Conservation (phyloP, 345 rosid genomes). For the Arabis alpina region DNA sequence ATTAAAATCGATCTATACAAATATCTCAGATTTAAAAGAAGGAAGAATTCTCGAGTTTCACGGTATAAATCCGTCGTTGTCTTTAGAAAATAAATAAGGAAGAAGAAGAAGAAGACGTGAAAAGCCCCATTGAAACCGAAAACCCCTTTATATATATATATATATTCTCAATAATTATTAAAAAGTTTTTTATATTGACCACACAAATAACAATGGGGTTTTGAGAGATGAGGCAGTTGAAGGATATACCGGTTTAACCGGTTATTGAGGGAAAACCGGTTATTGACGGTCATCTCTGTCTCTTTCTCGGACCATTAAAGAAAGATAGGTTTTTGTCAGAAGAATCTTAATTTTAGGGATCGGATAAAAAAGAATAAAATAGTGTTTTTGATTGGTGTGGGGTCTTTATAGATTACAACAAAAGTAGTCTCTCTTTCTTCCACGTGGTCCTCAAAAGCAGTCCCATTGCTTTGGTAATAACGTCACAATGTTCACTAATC, state of each 20-base stretch:
- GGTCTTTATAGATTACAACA: slow-evolving; percentile 16
- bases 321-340: slow-evolving; percentile 38
- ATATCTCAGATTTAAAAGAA: slow-evolving; percentile 25
- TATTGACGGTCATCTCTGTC: slow-evolving; percentile 16
- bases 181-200: slow-evolving; percentile 24
- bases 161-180: slow-evolving; percentile 3
- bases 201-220: slow-evolving; percentile 35
- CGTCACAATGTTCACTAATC: slow-evolving; percentile 32
- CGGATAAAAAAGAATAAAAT: slow-evolving; percentile 31
- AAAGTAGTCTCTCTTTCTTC: slow-evolving; percentile 17
- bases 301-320: slow-evolving; percentile 27
- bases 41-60: background rate
- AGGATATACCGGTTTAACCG: background rate
- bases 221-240: slow-evolving; percentile 35
- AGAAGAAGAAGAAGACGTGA: slow-evolving; percentile 35
- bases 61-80: slow-evolving; percentile 33
- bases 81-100: slow-evolving; percentile 27
- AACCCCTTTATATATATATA: slow-evolving; percentile 7
- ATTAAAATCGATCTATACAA: slow-evolving; percentile 33
- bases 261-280: slow-evolving; percentile 24
- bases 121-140: slow-evolving; percentile 32
- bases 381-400: slow-evolving; percentile 31
- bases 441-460: slow-evolving; percentile 25
- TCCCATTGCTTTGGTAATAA: slow-evolving; percentile 41
- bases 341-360: slow-evolving; percentile 43